Base-by-base conservation (phyloP, 345 rosid genomes). In the Psidium guajava region DNA sequence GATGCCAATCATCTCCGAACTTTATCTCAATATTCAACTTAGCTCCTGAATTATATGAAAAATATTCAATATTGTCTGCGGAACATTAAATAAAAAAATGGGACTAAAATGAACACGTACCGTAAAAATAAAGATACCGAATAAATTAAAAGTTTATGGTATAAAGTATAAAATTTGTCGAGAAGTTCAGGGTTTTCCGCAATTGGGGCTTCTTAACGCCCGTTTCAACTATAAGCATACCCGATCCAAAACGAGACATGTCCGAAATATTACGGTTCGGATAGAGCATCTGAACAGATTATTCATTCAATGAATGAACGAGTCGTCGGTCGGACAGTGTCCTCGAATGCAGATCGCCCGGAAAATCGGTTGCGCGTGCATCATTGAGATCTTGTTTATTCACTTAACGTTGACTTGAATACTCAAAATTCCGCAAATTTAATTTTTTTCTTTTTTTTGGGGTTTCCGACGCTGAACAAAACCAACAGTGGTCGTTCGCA, bases 241-340 rank as follows among this genome's bases (percentile, higher is more conserved):
- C 32, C 13, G 32, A 36, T 16, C 2, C 5, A 4, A 4, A 69
- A 1, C 1, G 0, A 8, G 13, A 18, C 1, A 4, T 8, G 3
- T 0, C 3, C 0, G 3, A 1, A 32, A 15, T 1, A 3, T 64
- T 2, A 7, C 10, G 3, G 0, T 27, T n/a, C 2, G 5, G 11
- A 14, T 1, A 8, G 1, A 7, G 20, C 40, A 64, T 15, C 18
- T 16, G 6, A 5, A 28, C 3, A 0, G 1, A 0, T 15, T 64
- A 15, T 15, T 28, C 11, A 12, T 58, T 58, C 69, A n/a, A n/a
- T n/a, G n/a, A 8, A 59, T 6, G 4, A n/a, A 58, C 2, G 50
- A 25, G 25, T 5, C 32, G 5, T 12, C 8, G 28, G 7, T n/a
- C n/a, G n/a, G n/a, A 1, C 2, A 1, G 2, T 7, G 4, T 0